A percentile compares a stretch with the other conserved stretches of the same genome.
phyloP scores from a whole-genome alignment of 2,329 filamentous ascomycete genomes.

The Samsoniella hepiali region DNA sequence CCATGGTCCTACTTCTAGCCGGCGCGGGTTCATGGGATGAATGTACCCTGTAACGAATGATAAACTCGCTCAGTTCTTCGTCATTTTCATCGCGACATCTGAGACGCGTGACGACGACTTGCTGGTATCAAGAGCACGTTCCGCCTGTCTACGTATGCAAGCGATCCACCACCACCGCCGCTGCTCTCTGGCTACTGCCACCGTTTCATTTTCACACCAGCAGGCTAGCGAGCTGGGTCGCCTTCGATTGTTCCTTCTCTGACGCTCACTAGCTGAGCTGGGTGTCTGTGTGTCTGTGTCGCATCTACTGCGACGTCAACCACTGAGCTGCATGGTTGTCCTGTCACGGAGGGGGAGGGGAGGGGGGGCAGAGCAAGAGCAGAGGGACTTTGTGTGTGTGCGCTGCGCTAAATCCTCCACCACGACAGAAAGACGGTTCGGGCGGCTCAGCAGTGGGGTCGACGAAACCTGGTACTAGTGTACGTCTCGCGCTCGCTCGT shows the following conservation, averaged over 20 bases:
- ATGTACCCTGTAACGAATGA: neutral
- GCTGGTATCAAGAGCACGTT: neutral
- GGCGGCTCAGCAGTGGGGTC: slow-evolving; percentile 3
- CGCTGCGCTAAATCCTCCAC: neutral
- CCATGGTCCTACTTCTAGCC: no score
- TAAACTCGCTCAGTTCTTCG: neutral
- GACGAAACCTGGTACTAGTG: neutral
- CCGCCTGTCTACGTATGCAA: slow-evolving; percentile 1
- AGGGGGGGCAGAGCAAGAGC: neutral
- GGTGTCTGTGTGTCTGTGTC: neutral
- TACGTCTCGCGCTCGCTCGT: slow-evolving; percentile 3
- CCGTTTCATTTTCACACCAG: slow-evolving; percentile 3
- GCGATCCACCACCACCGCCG: slow-evolving; percentile 1
- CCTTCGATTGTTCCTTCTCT: neutral
- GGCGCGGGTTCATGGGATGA: neutral
- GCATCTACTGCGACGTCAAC: neutral
- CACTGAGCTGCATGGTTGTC: neutral
- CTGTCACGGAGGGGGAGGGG: neutral
- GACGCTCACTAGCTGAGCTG: neutral
- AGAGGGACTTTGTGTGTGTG: neutral
- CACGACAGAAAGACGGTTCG: slow-evolving; percentile 13
- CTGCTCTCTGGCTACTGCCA: neutral
- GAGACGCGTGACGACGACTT: slow-evolving; percentile 8
- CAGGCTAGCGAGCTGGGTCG: neutral
- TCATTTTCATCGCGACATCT: neutral